Percentiles rank a stretch among this genome's conserved stretches.
phyloP scores from a whole-genome alignment of 2,329 filamentous ascomycete species.

The Endoconidiophora laricicola region DNA sequence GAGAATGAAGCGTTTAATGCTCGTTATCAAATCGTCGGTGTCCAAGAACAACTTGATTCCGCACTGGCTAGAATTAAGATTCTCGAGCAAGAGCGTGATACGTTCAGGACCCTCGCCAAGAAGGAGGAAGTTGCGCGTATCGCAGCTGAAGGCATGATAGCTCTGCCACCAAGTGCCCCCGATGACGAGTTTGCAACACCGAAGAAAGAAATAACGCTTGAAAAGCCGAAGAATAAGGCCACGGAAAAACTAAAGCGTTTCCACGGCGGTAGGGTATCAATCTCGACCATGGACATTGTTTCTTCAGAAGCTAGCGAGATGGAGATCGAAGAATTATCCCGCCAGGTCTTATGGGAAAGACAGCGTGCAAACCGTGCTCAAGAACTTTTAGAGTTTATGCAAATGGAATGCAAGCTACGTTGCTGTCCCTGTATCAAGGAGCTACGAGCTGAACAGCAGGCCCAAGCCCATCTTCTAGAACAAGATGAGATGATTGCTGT shows the following conservation, averaged over 20 bases:
- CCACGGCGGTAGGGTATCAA: conserved; percentile 23
- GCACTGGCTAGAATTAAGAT: conserved; percentile 45
- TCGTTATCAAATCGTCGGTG: conserved; percentile 45
- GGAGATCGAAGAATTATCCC: conserved; percentile 40
- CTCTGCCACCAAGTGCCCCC: conserved; percentile 38
- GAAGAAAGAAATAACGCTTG: conserved; percentile 24
- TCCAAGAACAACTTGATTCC: conserved; percentile 51
- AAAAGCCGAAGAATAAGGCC: conserved; percentile 15
- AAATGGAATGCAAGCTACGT: conserved; percentile 54
- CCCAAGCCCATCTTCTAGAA: no score
- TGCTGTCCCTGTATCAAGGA: conserved; percentile 32
- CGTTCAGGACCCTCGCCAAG: conserved; percentile 53
- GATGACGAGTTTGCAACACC: conserved; percentile 48
- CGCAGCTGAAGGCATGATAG: conserved; percentile 53
- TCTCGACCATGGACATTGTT: conserved; percentile 32
- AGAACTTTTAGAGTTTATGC: conserved; percentile 59
- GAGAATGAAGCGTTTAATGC: conserved; percentile 56
- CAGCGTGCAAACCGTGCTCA: conserved; percentile 51
- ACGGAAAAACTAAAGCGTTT: conserved; percentile 16
- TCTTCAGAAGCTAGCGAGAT: conserved; percentile 39
- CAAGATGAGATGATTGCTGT: not conserved
- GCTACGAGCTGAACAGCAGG: conserved; percentile 6
- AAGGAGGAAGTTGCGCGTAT: conserved; percentile 59
- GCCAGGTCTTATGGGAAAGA: conserved; percentile 39
- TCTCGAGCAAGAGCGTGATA: conserved; percentile 58